Base-by-base conservation (phyloP, 176 grass and related monocot species). In the sorghum (Sorghum bicolor) region DNA sequence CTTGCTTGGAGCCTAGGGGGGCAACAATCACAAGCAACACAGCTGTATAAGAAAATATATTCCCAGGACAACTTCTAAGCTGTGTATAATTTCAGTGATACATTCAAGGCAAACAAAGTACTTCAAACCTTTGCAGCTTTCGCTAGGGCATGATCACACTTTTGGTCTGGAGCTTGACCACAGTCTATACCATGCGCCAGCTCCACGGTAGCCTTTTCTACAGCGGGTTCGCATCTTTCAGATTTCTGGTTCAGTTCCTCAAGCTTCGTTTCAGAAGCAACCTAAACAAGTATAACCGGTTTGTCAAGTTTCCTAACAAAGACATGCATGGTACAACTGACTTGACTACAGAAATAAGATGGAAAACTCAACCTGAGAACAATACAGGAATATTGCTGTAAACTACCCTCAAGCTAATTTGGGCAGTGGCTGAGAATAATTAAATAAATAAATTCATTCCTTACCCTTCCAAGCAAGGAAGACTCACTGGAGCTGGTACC, bases 41-140 rank as follows among this genome's bases (percentile, higher is more conserved):
- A 36, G 29, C 37, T 60, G 14, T 67, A 80, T 85, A 28, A 89
- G 29, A 26, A 22, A 72, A n/a, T 13, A 57, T 24, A 58, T 76
- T 33, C 34, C 74, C n/a, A 55, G 33, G 67, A 33, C 1, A 44
- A 58, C 67, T 55, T 85, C n/a, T 36, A 53, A 30, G 26, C 24
- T 60, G 34, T n/a, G 12, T 31, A 11, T 38, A 53, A 15, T 19
- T 22, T 6, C 30, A 2, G 17, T 48, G 16, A 4, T 19, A 67
- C 12, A 62, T 13, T 33, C 8, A 22, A 34, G 67, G n/a, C n/a
- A 69, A 76, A 61, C 57, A 61, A 61, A 61, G 57, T 61, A 80
- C 50, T 55, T 47, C 77, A 81, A 55, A 88, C 77, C 13, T 15
- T 78, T 34, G 17, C 44, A 88, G 74, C 82, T 16, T 82, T 85